These are phyloP conservation scores for Galerina sulciceps DNA, from an alignment of 768 basidiomycete genomes.

Conservation along the genomic window DNA sequence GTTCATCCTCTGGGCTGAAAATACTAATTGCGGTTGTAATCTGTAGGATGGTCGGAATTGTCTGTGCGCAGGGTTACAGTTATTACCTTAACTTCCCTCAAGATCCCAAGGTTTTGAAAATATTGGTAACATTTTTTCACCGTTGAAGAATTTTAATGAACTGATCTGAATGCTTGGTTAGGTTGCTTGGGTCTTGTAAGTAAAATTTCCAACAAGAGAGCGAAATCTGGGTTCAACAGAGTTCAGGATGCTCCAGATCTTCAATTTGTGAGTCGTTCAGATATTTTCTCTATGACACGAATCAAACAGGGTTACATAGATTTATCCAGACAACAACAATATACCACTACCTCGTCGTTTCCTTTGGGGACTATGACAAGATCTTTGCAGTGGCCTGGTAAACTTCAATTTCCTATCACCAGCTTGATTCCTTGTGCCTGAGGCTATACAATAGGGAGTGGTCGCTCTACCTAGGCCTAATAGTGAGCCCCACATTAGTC, in stretches of 20 bases:
- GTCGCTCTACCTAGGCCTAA: not conserved
- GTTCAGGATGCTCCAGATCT: not conserved
- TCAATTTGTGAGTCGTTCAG: not conserved
- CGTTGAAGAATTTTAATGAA: too few species aligned
- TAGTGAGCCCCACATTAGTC: not conserved
- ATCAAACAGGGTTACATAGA: not conserved
- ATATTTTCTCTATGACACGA: not conserved
- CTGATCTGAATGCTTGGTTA: not conserved
- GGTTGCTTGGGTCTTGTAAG: not conserved
- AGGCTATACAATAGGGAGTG: not conserved
- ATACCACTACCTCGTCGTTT: not conserved
- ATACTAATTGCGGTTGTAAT: not conserved
- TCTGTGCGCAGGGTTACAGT: not conserved
- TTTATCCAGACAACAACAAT: not conserved
- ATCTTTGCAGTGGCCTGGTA: not conserved
- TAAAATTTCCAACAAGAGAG: not conserved
- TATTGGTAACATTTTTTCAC: not conserved
- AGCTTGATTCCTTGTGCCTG: too few species aligned
- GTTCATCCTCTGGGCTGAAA: not conserved
- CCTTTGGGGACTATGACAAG: not conserved
- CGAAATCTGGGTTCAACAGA: not conserved
- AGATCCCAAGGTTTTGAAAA: not conserved
- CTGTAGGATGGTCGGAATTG: not conserved
- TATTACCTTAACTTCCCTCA: not conserved
- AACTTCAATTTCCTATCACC: too few species aligned